Conservation (phyloP, 2,329 filamentous ascomycete genomes). For the Allantophomopsis lycopodina region DNA sequence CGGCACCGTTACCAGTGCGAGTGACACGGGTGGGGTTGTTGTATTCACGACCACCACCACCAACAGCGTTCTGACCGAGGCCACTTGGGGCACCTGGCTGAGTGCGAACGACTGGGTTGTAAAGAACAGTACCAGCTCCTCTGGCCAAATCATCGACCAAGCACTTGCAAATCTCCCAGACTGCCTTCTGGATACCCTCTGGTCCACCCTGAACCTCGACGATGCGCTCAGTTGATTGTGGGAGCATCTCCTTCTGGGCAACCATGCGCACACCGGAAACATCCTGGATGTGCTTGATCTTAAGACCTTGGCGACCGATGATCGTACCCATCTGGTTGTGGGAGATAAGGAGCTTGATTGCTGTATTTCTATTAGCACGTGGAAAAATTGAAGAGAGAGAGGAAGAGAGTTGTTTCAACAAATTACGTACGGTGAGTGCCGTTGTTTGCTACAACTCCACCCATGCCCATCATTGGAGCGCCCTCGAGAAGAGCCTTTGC, state of each 20-base stretch:
- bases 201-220: conserved; percentile 94
- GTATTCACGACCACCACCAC: conserved; percentile 37
- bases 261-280: conserved; percentile 96
- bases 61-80: conserved; percentile 29
- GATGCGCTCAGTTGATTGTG: conserved; percentile 94
- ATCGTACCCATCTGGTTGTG: conserved; percentile 99
- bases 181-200: conserved; percentile 86
- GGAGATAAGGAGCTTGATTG: conserved; percentile 94
- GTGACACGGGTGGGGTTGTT: conserved; percentile 59
- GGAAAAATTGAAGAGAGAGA: not conserved
- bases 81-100: conserved; percentile 37
- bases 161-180: conserved; percentile 99
- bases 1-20: conserved; percentile 93
- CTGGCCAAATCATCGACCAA: conserved; percentile 96
- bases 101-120: conserved; percentile 90
- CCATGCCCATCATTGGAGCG: conserved; percentile 92
- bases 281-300: conserved; percentile 99
- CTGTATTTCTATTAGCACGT: conserved; percentile 29
- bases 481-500: conserved; percentile 85
- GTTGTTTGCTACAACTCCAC: conserved; percentile 71
- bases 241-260: conserved; percentile 98
- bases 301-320: conserved; percentile 88
- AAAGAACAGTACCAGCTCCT: conserved; percentile 90
- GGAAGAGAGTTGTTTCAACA: conserved; percentile 11
- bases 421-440: conserved; percentile 79